Conservation (phyloP, 2,329 filamentous ascomycete species). For the Cladosporium cucumerinum region DNA sequence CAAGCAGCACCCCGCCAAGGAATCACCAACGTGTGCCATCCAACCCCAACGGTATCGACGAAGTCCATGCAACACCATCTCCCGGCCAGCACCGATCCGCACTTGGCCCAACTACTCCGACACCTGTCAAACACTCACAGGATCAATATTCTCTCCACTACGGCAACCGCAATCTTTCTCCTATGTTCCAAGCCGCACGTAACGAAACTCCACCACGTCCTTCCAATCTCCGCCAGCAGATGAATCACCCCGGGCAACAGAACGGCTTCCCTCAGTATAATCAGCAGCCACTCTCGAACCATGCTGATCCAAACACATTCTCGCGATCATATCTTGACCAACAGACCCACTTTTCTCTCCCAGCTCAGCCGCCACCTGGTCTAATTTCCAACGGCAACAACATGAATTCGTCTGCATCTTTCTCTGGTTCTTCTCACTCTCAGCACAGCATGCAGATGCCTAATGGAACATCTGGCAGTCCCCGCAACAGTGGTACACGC, state of each 20-base stretch:
- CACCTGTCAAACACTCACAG: conserved; percentile 25
- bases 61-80: conserved; percentile 35
- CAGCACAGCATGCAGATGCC: conserved; percentile 14
- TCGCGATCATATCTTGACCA: conserved; percentile 34
- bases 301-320: conserved; percentile 26
- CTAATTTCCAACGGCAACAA: conserved; percentile 14
- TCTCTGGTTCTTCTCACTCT: background rate
- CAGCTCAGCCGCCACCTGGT: conserved; percentile 18
- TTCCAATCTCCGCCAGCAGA: conserved; percentile 44
- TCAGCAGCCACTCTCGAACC: conserved; percentile 17
- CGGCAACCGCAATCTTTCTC: conserved; percentile 48
- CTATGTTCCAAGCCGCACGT: conserved; percentile 47
- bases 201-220: conserved; percentile 41
- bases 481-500: conserved; percentile 16
- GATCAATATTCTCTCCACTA: conserved; percentile 36
- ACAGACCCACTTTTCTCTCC: conserved; percentile 26
- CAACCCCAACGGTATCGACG: conserved; percentile 20
- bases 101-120: conserved; percentile 29
- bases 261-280: conserved; percentile 18
- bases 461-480: background rate
- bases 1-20: conserved; percentile 23
- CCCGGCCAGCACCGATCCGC: conserved; percentile 36
- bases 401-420: background rate
- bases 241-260: conserved; percentile 24
- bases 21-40: conserved; percentile 22